Conservation (phyloP, 352 stramenopile genomes). For the Pseudoperonospora humuli region DNA sequence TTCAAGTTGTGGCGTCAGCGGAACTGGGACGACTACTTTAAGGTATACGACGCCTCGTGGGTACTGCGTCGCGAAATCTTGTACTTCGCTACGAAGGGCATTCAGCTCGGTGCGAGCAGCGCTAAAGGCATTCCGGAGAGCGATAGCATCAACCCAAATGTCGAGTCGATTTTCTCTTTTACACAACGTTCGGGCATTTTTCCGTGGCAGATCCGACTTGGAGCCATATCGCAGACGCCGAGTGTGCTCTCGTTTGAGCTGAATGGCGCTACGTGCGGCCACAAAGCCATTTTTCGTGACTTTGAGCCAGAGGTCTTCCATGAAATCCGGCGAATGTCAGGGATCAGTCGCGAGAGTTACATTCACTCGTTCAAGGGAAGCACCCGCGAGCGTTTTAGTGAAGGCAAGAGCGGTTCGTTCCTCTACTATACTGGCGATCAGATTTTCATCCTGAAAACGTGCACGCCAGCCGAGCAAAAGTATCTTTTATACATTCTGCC, state of each 20-base stretch:
- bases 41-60: constrained; percentile 80
- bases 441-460: constrained; percentile 87
- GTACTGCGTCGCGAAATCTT: constrained; percentile 76
- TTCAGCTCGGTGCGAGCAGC: constrained; percentile 45
- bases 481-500: constrained; percentile 84
- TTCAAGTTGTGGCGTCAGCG: constrained; percentile 70
- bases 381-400: constrained; percentile 82
- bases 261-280: constrained; percentile 44
- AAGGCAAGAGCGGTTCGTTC: constrained; percentile 86
- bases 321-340: constrained; percentile 71
- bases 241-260: constrained; percentile 69
- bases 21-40: constrained; percentile 83
- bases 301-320: constrained; percentile 77
- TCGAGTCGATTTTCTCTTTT: constrained; percentile 57
- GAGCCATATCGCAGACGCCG: constrained; percentile 34
- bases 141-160: constrained; percentile 27
- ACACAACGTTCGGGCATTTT: constrained; percentile 59
- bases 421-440: constrained; percentile 87
- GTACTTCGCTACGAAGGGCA: constrained; percentile 76
- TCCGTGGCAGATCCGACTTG: constrained; percentile 49
- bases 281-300: constrained; percentile 75
- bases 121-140: constrained; percentile 27
- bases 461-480: constrained; percentile 68
- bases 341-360: constrained; percentile 68
- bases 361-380: constrained; percentile 70